These are phyloP conservation scores for Pythium myriotylum DNA, from an alignment of 352 stramenopile species.

Conservation along the genomic window DNA sequence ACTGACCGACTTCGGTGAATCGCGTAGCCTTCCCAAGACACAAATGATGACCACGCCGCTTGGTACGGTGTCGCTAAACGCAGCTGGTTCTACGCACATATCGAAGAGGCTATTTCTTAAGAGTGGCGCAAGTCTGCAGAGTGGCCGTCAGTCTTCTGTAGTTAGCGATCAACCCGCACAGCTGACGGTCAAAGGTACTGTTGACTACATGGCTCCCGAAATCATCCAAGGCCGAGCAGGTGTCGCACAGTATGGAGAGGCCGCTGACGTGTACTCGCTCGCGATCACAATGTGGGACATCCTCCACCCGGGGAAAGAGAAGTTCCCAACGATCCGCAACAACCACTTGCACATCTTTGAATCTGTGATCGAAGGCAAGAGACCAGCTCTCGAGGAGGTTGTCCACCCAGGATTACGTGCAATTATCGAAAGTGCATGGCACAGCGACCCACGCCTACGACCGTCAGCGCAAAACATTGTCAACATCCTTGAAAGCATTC, in stretches of 20 bases:
- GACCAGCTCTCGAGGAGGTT: slow-evolving; percentile 25
- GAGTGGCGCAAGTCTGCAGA: slow-evolving; percentile 4
- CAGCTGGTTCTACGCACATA: neutral
- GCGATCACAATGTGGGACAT: slow-evolving; percentile 83
- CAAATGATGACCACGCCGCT: slow-evolving; percentile 4
- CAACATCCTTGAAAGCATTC: slow-evolving; percentile 25
- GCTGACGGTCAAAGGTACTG: slow-evolving; percentile 72
- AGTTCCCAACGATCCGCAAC: slow-evolving; percentile 42
- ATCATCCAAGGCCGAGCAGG: slow-evolving; percentile 67
- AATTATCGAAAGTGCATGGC: slow-evolving; percentile 33
- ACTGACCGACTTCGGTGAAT: slow-evolving; percentile 64
- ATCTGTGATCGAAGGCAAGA: slow-evolving; percentile 42
- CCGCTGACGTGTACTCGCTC: slow-evolving; percentile 74
- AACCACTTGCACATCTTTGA: slow-evolving; percentile 59
- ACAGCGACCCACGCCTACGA: slow-evolving; percentile 22
- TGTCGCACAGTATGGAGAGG: slow-evolving; percentile 54
- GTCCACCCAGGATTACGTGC: slow-evolving; percentile 23
- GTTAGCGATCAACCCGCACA: neutral
- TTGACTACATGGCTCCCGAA: slow-evolving; percentile 83
- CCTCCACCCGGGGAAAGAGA: slow-evolving; percentile 48
- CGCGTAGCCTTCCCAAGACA: slow-evolving; percentile 25
- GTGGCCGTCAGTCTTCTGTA: neutral
- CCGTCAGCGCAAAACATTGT: slow-evolving; percentile 32
- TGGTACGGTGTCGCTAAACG: neutral
- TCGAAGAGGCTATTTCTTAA: neutral